A percentile compares a stretch with the other conserved stretches of the same genome.
These are phyloP conservation scores for Pelargonium myrrhifolium DNA, from an alignment of 441 rosid species.

Conservation along the genomic window DNA sequence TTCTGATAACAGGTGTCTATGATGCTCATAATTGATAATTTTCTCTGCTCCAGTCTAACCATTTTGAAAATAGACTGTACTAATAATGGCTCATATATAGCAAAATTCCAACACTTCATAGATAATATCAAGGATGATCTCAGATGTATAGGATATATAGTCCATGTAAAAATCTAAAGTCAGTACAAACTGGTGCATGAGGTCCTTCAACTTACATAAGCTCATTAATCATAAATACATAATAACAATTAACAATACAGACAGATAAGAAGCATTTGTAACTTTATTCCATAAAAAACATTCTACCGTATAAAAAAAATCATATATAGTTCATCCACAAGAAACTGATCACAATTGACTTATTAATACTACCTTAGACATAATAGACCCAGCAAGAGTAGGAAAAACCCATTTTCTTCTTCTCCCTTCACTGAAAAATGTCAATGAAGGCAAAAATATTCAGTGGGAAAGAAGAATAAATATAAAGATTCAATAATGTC, in stretches of 20 bases:
- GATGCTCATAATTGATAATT: background rate
- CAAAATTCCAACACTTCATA: background rate
- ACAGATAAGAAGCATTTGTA: too few relatives aligned
- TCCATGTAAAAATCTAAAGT: too few relatives aligned
- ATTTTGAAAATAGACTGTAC: background rate
- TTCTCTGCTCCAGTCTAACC: background rate
- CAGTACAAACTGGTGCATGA: too few relatives aligned
- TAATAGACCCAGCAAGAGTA: conserved; percentile 42
- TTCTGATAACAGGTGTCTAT: background rate
- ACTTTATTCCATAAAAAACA: background rate
- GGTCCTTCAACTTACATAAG: too few relatives aligned
- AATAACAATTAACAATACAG: too few relatives aligned
- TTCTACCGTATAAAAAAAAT: background rate
- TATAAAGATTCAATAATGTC: background rate
- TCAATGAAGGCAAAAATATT: conserved; percentile 18
- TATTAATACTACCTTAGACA: conserved; percentile 45
- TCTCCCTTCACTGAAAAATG: conserved; percentile 73
- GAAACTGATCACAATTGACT: conserved; percentile 5
- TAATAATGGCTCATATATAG: background rate
- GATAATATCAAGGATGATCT: too few relatives aligned
- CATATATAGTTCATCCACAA: background rate
- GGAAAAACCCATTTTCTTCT: conserved; percentile 95
- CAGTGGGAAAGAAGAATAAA: background rate
- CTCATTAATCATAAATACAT: too few relatives aligned
- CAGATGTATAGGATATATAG: too few relatives aligned